Evolutionary conservation across 352 stramenopile genomes (phyloP).

Genomic region (Phytophthora cactorum): DNA sequence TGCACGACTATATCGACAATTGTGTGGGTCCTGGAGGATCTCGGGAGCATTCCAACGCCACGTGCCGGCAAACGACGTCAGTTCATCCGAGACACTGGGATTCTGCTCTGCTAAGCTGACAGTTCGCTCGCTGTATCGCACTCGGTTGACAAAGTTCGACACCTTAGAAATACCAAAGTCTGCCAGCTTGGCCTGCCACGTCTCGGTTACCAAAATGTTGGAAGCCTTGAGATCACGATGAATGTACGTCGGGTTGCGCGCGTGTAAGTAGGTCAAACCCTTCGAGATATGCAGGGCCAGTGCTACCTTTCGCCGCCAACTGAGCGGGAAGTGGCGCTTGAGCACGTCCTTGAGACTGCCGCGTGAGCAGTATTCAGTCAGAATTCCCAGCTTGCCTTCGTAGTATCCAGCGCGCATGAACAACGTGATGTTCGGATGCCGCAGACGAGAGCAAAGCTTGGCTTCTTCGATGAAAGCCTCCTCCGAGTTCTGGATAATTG

Average conservation of each 20-base stretch:
- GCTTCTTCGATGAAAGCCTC: conserved; percentile 71
- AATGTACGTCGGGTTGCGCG: conserved; percentile 77
- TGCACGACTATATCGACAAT: conserved; percentile 63
- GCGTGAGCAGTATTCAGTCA: conserved; percentile 72
- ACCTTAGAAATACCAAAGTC: conserved; percentile 64
- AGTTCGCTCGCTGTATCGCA: conserved; percentile 43
- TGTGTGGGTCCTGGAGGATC: conserved; percentile 68
- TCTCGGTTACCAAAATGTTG: conserved; percentile 78
- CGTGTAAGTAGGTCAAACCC: conserved; percentile 73
- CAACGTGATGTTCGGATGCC: conserved; percentile 75
- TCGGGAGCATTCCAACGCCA: conserved; percentile 79
- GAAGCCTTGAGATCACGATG: conserved; percentile 77
- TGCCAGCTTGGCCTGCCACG: conserved; percentile 73
- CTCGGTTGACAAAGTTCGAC: conserved; percentile 50
- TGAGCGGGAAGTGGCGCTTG: conserved; percentile 59
- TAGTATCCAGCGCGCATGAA: conserved; percentile 73
- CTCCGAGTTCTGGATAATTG: conserved; percentile 74
- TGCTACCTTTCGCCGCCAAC: conserved; percentile 65
- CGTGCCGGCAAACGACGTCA: conserved; percentile 70
- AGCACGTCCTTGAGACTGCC: conserved; percentile 79
- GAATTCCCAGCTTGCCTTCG: conserved; percentile 69
- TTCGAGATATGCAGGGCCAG: conserved; percentile 68
- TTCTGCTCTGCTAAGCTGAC: conserved; percentile 44
- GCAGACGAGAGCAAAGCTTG: conserved; percentile 60
- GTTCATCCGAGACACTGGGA: conserved; percentile 53